Percentiles rank a stretch among this genome's conserved stretches.
Conservation (phyloP, 208 protist species). For the Acanthamoeba lenticulata region DNA sequence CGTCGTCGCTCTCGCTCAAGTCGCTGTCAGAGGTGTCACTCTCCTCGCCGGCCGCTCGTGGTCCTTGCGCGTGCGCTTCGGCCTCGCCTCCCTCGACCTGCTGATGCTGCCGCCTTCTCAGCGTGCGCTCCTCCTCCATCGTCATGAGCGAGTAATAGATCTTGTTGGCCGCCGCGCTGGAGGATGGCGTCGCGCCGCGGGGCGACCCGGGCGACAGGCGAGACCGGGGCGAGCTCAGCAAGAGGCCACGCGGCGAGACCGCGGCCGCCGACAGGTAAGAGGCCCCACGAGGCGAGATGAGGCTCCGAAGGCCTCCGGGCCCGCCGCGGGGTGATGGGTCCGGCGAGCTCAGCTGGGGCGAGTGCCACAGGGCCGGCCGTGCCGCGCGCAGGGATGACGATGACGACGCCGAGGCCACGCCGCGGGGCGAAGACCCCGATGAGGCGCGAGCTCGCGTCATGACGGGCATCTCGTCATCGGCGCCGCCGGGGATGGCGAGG, state of each 20-base stretch:
- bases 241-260: not conserved
- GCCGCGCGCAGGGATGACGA: not conserved
- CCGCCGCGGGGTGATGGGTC: not conserved
- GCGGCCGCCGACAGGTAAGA: not conserved
- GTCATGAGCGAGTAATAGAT: not conserved
- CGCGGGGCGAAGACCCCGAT: not conserved
- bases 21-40: not conserved
- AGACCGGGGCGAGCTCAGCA: not conserved
- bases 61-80: not conserved
- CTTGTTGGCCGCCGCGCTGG: not conserved
- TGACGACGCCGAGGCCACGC: not conserved
- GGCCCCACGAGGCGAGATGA: not conserved
- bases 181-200: not conserved
- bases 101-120: not conserved
- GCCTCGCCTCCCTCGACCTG: not conserved
- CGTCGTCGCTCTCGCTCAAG: not conserved
- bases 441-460: not conserved
- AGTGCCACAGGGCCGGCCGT: not conserved
- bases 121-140: not conserved
- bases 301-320: not conserved
- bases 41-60: not conserved
- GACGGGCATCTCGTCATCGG: not conserved
- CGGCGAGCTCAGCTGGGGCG: not conserved
- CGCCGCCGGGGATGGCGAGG: not conserved
- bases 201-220: not conserved